These are phyloP conservation scores for Epichloe scottii DNA, from an alignment of 2,329 filamentous ascomycete species.

Conservation along the genomic window DNA sequence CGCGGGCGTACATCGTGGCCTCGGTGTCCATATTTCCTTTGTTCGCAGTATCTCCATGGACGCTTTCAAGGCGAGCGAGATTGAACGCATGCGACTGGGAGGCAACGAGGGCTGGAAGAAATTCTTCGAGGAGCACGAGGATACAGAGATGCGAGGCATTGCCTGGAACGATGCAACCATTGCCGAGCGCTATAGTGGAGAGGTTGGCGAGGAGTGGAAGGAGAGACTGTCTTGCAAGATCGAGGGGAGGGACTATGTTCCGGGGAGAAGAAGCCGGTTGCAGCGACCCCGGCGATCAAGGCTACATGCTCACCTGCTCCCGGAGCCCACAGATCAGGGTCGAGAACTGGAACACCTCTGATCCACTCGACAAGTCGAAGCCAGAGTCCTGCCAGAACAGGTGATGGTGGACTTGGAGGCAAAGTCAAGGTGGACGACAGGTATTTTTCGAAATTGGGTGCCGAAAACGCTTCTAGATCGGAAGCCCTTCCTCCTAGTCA, in stretches of 20 bases:
- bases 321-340: conserved; percentile 20
- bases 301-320: conserved; percentile 20
- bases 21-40: conserved; percentile 97
- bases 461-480: conserved; percentile 65
- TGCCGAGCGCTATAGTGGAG: conserved; percentile 77
- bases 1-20: conserved; percentile 83
- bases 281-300: conserved; percentile 10
- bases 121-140: conserved; percentile 68
- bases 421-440: conserved; percentile 64
- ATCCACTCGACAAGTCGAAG: conserved; percentile 26
- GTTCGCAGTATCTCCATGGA: conserved; percentile 98
- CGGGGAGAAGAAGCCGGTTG: conserved; percentile 46
- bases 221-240: conserved; percentile 78
- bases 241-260: conserved; percentile 76
- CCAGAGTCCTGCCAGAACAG: conserved; percentile 21
- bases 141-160: conserved; percentile 53
- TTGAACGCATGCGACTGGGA: conserved; percentile 84
- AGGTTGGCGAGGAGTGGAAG: conserved; percentile 91
- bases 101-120: conserved; percentile 79
- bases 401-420: conserved; percentile 17
- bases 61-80: conserved; percentile 86
- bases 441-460: conserved; percentile 79
- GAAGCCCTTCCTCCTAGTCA: conserved; percentile 72
- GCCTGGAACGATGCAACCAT: conserved; percentile 82
- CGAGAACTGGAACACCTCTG: conserved; percentile 29